Base-by-base conservation (phyloP, 2,329 filamentous ascomycete species). In the Blumeria hordei region DNA sequence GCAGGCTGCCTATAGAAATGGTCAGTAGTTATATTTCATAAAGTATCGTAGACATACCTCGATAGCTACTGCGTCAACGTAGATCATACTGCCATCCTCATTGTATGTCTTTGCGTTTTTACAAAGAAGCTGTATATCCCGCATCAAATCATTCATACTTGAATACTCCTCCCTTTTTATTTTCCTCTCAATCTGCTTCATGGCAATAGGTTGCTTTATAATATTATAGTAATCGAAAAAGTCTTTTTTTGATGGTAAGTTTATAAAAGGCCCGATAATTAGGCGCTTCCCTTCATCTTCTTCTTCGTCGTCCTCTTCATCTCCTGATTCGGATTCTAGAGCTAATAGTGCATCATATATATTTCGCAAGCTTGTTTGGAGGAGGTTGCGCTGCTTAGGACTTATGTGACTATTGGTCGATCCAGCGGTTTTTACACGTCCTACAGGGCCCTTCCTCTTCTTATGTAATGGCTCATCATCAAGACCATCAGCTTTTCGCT, bases 151-250 rank as follows among this genome's bases (percentile, higher is more conserved):
- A 64, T 77, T 80, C 58, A 95, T 69, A 63, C 77, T 83, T 61
- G 78, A 79, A 68, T 98, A 98, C 65, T 95, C 86, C 64, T 93
- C 86, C 69, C 86, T 90, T 72, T 94, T 95, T 71, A 98, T 94
- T 73, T 87, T 90, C 66, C 83, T 85, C 66, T 86, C 80, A 64
- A 98, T 94, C 67, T 88, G 81, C 62, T 94, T 92, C 84, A 96
- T 94, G 65, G 85, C 90, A 64, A 98, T 95, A 0, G 92, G 92
- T 55, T 81, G 83, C 65, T 83, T 78, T 67, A 98, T 98, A 67
- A 95, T 80, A 65, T 90, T 71, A 67, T 95, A 98, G 71, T 98
- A 98, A 66, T 96, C 88, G 32, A 87, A 84, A 65, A 93, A 98
- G 57, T 90, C 81, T 57, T 82, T 81, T 71, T 87, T 93, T 43